phyloP scores from a whole-genome alignment of 768 basidiomycete species.

The Imleria badia region DNA sequence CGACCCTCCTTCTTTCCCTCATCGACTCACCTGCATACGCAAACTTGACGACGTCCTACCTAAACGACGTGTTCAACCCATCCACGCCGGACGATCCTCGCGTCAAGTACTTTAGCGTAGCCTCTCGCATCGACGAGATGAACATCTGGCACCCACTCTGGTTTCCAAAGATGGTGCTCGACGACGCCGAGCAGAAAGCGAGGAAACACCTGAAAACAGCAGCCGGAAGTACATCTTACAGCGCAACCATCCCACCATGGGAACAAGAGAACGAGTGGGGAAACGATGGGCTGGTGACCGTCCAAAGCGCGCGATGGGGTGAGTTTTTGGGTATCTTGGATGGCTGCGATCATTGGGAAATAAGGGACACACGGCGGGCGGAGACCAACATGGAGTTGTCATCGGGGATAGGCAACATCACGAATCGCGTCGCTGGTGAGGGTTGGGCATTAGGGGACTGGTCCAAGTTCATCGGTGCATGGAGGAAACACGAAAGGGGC shows the following conservation, averaged over 20 bases:
- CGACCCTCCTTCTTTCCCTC: conserved; percentile 80
- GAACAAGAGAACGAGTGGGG: conserved; percentile 63
- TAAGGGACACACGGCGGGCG: conserved; percentile 83
- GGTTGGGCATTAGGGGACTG: conserved; percentile 54
- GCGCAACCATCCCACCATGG: conserved; percentile 40
- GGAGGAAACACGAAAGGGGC: conserved; percentile 55
- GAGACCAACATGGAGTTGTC: conserved; percentile 63
- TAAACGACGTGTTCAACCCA: conserved; percentile 81
- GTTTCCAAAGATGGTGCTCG: conserved; percentile 93
- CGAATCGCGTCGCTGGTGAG: conserved; percentile 38
- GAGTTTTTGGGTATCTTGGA: conserved; percentile 91
- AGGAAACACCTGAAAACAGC: conserved; percentile 43
- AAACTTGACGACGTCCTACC: conserved; percentile 83
- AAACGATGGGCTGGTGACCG: conserved; percentile 89
- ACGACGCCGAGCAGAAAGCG: conserved; percentile 72
- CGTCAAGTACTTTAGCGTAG: conserved; percentile 92
- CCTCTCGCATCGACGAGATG: conserved; percentile 66
- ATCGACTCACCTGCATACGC: conserved; percentile 97
- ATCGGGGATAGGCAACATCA: conserved; percentile 44
- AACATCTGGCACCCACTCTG: conserved; percentile 93
- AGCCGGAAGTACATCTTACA: conserved; percentile 1
- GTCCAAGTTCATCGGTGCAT: conserved; percentile 58
- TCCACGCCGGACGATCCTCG: conserved; percentile 71
- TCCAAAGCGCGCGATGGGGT: conserved; percentile 95
- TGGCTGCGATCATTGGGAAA: conserved; percentile 94